These are phyloP conservation scores for Ananas comosus DNA, from an alignment of 176 grass and related monocot genomes.

Conservation along the genomic window DNA sequence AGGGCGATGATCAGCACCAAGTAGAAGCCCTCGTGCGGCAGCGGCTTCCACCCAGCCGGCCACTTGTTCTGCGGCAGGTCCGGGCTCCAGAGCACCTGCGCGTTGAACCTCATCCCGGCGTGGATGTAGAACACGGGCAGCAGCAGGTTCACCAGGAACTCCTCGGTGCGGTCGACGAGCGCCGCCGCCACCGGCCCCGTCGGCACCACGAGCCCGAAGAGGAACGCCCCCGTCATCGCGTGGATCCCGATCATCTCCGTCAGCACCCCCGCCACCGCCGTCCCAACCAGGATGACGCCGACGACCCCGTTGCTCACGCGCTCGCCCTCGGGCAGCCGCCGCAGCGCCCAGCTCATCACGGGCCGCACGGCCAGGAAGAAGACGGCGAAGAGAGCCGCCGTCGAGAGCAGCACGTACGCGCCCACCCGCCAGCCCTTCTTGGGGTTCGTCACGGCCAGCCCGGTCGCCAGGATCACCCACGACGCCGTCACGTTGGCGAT, in stretches of 20 bases:
- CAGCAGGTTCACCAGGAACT: conserved; percentile 3
- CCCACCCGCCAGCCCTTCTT: conserved; percentile 2
- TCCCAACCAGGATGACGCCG: not conserved
- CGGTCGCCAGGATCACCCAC: conserved; percentile 22
- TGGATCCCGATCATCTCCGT: conserved; percentile 10
- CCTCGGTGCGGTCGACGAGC: not conserved
- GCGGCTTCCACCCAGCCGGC: not conserved
- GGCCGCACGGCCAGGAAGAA: conserved; percentile 8
- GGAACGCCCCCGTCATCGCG: not conserved
- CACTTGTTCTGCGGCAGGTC: not conserved
- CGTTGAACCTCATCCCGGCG: not conserved
- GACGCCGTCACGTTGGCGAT: conserved; percentile 13
- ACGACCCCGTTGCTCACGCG: not conserved
- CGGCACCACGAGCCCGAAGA: conserved; percentile 9
- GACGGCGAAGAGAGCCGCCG: not conserved
- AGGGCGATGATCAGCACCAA: conserved; percentile 7
- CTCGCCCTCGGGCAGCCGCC: conserved; percentile 4
- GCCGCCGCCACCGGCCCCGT: not conserved
- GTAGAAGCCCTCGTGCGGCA: not conserved
- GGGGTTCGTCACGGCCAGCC: conserved; percentile 2
- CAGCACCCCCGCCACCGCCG: not conserved
- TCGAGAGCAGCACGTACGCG: conserved; percentile 23
- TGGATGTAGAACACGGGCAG: conserved; percentile 11
- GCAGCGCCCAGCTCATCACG: not conserved
- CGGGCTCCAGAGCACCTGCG: not conserved